Percentiles rank a stretch among this genome's conserved stretches.
These are phyloP conservation scores for Suillus discolor DNA, from an alignment of 768 basidiomycete species.

Conservation along the genomic window DNA sequence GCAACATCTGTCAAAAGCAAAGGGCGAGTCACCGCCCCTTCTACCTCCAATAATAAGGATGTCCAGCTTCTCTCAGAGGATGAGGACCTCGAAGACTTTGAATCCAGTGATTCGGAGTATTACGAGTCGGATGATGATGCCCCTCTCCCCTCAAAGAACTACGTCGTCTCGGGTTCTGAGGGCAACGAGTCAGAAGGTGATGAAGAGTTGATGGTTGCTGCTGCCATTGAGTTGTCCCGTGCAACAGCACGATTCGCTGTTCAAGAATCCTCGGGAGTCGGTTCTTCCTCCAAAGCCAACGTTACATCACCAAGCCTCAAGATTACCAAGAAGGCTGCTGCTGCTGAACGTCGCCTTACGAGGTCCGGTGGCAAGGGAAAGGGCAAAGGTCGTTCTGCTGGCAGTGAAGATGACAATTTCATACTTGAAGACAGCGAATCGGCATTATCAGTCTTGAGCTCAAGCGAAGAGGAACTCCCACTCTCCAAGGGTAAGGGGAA, in stretches of 20 bases:
- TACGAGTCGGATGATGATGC: constrained; percentile 35
- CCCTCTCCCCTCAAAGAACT: not conserved
- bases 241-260: constrained; percentile 34
- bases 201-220: constrained; percentile 51
- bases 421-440: constrained; percentile 12
- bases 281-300: constrained; percentile 27
- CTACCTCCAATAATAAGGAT: constrained; percentile 33
- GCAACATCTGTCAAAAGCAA: constrained; percentile 26
- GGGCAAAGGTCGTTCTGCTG: constrained; percentile 11
- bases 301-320: constrained; percentile 33
- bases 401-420: constrained; percentile 20
- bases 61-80: constrained; percentile 35
- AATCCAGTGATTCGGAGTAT: constrained; percentile 62
- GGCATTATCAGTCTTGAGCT: constrained; percentile 16
- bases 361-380: constrained; percentile 19
- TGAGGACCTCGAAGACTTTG: constrained; percentile 50
- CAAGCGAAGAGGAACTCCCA: constrained; percentile 16
- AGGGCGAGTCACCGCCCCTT: constrained; percentile 25
- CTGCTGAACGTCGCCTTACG: constrained; percentile 54
- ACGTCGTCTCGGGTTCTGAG: constrained; percentile 38
- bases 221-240: constrained; percentile 59
- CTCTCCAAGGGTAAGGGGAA: constrained; percentile 37
- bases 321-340: constrained; percentile 45
- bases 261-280: constrained; percentile 33
- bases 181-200: constrained; percentile 20